These are phyloP conservation scores for Rhododendron kiyosumense DNA, from an alignment of 148 eudicot genomes.

Conservation along the genomic window DNA sequence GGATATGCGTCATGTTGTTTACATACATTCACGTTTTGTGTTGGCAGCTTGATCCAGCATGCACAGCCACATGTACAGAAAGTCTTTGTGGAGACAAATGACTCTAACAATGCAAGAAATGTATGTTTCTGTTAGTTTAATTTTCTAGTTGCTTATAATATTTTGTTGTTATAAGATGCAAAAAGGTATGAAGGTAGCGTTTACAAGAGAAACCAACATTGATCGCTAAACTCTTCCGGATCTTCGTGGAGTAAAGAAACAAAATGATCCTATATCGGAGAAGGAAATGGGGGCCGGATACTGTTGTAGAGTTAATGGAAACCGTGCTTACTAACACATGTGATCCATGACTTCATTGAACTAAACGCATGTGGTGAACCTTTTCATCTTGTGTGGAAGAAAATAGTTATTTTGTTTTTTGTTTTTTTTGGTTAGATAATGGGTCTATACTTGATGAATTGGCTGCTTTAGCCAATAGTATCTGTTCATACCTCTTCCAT, in stretches of 20 bases:
- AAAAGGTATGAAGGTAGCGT: not conserved
- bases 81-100: slow-evolving; percentile 57
- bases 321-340: not conserved
- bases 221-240: not conserved
- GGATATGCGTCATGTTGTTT: not conserved
- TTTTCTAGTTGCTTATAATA: slow-evolving; percentile 2
- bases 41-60: slow-evolving; percentile 46
- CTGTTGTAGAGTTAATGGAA: not conserved
- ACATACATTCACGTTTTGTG: slow-evolving; percentile 3
- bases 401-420: not conserved
- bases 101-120: slow-evolving; percentile 62
- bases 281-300: not conserved
- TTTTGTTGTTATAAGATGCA: not conserved
- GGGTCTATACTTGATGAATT: not conserved
- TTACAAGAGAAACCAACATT: not conserved
- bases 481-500: not conserved
- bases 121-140: slow-evolving; percentile 41
- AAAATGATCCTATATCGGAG: not conserved
- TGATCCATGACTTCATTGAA: not conserved
- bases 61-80: slow-evolving; percentile 54
- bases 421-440: not conserved
- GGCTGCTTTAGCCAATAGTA: not conserved
- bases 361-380: not conserved
- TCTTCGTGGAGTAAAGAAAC: not conserved
- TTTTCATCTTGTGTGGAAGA: not conserved